Evolutionary conservation across 345 rosid species (phyloP), one percentile per base, ranked within the genome.

Genomic region (Brassica carinata): DNA sequence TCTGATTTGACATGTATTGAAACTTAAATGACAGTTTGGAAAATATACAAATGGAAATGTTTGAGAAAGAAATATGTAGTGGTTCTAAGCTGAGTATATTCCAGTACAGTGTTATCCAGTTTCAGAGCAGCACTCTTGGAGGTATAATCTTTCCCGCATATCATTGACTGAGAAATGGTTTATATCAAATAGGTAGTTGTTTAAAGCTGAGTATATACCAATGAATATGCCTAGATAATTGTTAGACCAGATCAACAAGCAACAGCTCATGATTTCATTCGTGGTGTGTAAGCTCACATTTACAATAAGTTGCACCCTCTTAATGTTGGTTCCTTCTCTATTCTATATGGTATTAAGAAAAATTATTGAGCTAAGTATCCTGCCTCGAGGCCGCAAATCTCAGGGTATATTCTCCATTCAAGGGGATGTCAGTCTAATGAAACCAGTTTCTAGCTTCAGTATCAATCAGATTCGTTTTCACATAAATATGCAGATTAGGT

Each of bases 1-100:
- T 79, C 79, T 79, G 84, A 83, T 75, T 81, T 79, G 85, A 79
- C 66, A 81, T 73, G 80, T 82, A 81, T 83, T 84, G 87, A 78
- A 82, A 86, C 87, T 11, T 87, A 78, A 85, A 84, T 90, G 86
- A 86, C 98, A 96, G 99, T 89, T 85, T 93, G 91, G 99, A 93
- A 90, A 88, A 87, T 82, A 86, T 87, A 86, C 99, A 96, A 86
- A 90, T 86, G 76, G 87, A 88, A 69, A 68, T 91, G 71, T 89
- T 96, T 88, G 88, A 86, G 85, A 89, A 89, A 82, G 91, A 93
- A 83, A 82, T 96, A 71, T 92, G 88, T 66, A 81, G 94, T 61
- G 93, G 97, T 77, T 72, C 85, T 45, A 86, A 85, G 79, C 69
- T 84, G 66, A 86, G 88, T 88, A 83, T 93, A 78, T 91, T 84